phyloP scores from a whole-genome alignment of 2,329 filamentous ascomycete genomes.

The Zymoseptoria crescenta region DNA sequence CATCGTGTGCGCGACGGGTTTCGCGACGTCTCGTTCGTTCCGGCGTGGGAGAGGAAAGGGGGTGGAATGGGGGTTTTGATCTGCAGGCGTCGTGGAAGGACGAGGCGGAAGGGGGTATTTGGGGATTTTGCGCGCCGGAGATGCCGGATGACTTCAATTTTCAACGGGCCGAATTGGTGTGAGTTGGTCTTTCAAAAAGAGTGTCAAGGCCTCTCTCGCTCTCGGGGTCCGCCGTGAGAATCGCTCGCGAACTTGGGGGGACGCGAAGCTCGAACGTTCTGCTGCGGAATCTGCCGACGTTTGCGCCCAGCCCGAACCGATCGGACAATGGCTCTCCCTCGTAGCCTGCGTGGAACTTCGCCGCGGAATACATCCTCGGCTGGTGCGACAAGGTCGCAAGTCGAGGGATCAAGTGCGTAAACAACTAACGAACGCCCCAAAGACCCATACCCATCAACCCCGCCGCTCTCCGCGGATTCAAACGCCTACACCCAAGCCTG shows the following conservation, averaged over 20 bases:
- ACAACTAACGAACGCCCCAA: too few relatives aligned
- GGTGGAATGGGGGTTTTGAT: slow-evolving; percentile 18
- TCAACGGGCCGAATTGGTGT: slow-evolving; percentile 17
- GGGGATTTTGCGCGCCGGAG: slow-evolving; percentile 18
- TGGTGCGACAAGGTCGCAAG: slow-evolving; percentile 23
- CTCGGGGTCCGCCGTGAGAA: too few relatives aligned
- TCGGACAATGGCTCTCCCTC: too few relatives aligned
- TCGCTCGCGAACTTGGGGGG: too few relatives aligned
- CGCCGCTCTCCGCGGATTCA: slow-evolving; percentile 42
- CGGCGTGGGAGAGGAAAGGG: slow-evolving; percentile 23
- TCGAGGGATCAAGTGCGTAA: too few relatives aligned
- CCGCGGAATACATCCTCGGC: too few relatives aligned
- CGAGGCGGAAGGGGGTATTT: slow-evolving; percentile 32
- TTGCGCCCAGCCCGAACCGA: too few relatives aligned
- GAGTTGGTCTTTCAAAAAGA: slow-evolving; percentile 14
- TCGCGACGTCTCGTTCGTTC: slow-evolving; percentile 28
- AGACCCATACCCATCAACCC: slow-evolving; percentile 8
- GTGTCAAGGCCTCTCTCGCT: slow-evolving; percentile 16
- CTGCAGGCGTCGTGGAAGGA: slow-evolving; percentile 32
- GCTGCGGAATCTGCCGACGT: too few relatives aligned
- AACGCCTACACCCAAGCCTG: slow-evolving; percentile 41
- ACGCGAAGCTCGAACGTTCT: too few relatives aligned
- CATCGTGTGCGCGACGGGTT: slow-evolving; percentile 32
- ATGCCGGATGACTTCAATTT: slow-evolving; percentile 28
- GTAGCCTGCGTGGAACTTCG: too few relatives aligned